These are phyloP conservation scores for Coleophoma crateriformis DNA, from an alignment of 2,329 filamentous ascomycete genomes.

Conservation along the genomic window DNA sequence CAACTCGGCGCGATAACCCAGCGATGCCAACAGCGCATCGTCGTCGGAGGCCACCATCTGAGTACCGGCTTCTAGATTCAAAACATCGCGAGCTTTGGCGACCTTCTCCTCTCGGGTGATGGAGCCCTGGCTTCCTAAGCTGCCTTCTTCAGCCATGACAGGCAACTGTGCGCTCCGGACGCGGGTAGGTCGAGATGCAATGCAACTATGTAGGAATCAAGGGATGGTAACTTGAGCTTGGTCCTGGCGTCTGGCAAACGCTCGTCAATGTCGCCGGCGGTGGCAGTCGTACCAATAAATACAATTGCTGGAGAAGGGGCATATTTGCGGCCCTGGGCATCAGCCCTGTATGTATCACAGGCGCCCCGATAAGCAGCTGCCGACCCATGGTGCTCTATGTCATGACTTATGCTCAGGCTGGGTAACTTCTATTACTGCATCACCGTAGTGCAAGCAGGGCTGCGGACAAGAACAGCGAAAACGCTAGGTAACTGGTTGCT, in stretches of 20 bases:
- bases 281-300: too few species aligned
- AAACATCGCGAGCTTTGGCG: conserved; percentile 4
- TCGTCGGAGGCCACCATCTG: conserved; percentile 9
- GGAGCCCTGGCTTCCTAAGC: conserved; percentile 1
- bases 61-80: conserved; percentile 9
- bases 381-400: neutral
- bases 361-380: neutral
- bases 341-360: neutral
- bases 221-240: neutral
- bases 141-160: conserved; percentile 7
- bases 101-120: conserved; percentile 8
- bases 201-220: neutral
- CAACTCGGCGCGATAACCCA: conserved; percentile 25
- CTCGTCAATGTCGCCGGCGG: too few species aligned
- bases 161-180: neutral
- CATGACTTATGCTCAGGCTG: neutral
- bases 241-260: too few species aligned
- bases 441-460: too few species aligned
- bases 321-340: neutral
- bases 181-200: neutral
- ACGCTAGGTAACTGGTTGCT: neutral
- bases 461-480: too few species aligned
- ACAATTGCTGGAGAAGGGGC: too few species aligned
- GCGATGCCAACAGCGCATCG: conserved; percentile 20
- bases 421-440: conserved; percentile 1